Evolutionary conservation across 2,329 filamentous ascomycete species (phyloP).

Genomic region (Drechslerella coelobrocha): DNA sequence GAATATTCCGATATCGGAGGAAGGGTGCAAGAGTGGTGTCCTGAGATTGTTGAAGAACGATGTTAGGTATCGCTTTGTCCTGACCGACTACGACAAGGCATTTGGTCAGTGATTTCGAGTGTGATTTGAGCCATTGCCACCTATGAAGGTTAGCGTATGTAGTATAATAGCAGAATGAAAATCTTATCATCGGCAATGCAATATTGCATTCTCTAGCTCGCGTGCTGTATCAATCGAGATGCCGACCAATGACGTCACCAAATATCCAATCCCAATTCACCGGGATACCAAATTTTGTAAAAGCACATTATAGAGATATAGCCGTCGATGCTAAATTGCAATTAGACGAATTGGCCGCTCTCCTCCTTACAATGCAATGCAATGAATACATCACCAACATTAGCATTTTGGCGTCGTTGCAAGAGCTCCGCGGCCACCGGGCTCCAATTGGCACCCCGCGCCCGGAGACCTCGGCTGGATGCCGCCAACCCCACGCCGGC

Average conservation of each 20-base stretch:
- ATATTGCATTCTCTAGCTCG: no score
- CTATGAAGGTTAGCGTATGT: conserved; percentile 25
- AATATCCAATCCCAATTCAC: not conserved
- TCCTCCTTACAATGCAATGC: no score
- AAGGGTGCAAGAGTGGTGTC: conserved; percentile 61
- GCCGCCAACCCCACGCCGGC: conserved; percentile 47
- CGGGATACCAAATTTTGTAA: not conserved
- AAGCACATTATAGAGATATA: not conserved
- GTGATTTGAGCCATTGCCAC: conserved; percentile 5
- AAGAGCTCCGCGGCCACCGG: not conserved
- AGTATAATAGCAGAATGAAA: conserved; percentile 19
- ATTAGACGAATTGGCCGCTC: not conserved
- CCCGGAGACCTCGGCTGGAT: conserved; percentile 38
- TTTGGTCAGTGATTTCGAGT: conserved; percentile 62
- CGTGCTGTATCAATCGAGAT: conserved; percentile 3
- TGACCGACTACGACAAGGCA: conserved; percentile 72
- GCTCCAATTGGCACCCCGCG: conserved; percentile 29
- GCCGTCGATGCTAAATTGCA: not conserved
- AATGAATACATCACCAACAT: no score
- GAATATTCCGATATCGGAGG: conserved; percentile 29
- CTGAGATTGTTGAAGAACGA: conserved; percentile 73
- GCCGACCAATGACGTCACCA: not conserved
- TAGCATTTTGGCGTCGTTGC: not conserved
- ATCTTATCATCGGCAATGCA: no score
- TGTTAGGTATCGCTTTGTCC: conserved; percentile 74